Conservation (phyloP, 2,329 filamentous ascomycete genomes). For the Diaporthe amygdali region DNA sequence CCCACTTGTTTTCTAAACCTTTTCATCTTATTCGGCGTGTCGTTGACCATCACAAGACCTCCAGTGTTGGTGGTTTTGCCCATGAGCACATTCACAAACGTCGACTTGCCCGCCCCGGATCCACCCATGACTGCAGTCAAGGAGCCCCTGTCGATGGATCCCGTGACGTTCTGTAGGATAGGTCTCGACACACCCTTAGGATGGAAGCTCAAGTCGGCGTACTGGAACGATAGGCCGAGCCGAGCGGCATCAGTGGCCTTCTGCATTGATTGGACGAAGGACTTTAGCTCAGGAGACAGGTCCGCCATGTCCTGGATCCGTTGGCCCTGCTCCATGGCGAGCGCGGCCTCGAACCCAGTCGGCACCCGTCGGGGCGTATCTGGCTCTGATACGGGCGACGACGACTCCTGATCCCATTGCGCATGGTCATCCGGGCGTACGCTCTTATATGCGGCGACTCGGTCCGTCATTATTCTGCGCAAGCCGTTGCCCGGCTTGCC, state of each 20-base stretch:
- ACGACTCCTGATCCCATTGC: background rate
- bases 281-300: slow-evolving; percentile 46
- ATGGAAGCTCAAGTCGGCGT: slow-evolving; percentile 54
- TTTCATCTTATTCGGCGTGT: slow-evolving; percentile 50
- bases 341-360: slow-evolving; percentile 40
- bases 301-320: slow-evolving; percentile 30
- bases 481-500: background rate
- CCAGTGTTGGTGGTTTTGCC: slow-evolving; percentile 58
- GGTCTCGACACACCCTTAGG: slow-evolving; percentile 48
- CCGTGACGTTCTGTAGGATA: slow-evolving; percentile 59
- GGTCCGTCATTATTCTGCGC: background rate
- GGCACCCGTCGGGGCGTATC: slow-evolving; percentile 32
- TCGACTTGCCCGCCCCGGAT: slow-evolving; percentile 64
- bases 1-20: slow-evolving; percentile 65
- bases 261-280: slow-evolving; percentile 58
- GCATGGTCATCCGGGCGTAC: background rate
- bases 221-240: slow-evolving; percentile 60
- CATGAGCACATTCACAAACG: slow-evolving; percentile 67
- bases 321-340: slow-evolving; percentile 37
- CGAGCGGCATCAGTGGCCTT: slow-evolving; percentile 54
- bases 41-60: slow-evolving; percentile 59
- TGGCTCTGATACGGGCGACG: slow-evolving; percentile 21
- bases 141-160: slow-evolving; percentile 57
- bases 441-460: background rate
- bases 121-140: slow-evolving; percentile 66